phyloP scores from a whole-genome alignment of 2,329 filamentous ascomycete species.

The Dactylellina sp. region DNA sequence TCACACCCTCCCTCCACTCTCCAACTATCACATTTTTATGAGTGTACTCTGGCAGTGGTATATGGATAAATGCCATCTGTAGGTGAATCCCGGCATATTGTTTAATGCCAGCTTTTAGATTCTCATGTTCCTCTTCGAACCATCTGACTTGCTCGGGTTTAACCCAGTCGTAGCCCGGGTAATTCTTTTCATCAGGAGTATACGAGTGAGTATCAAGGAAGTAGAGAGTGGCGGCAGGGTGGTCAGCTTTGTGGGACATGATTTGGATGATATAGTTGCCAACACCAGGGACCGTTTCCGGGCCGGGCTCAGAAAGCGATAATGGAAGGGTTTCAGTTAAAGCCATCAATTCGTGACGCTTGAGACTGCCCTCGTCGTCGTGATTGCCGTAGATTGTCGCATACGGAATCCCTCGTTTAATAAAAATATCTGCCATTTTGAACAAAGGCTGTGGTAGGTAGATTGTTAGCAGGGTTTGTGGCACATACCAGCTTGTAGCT shows the following conservation, averaged over 20 bases:
- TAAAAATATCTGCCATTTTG: constrained; percentile 87
- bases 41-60: constrained; percentile 88
- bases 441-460: constrained; percentile 77
- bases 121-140: constrained; percentile 83
- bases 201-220: constrained; percentile 93
- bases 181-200: constrained; percentile 87
- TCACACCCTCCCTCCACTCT: constrained; percentile 82
- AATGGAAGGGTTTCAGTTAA: constrained; percentile 88
- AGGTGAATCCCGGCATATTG: constrained; percentile 93
- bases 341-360: constrained; percentile 82
- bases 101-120: constrained; percentile 79
- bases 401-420: constrained; percentile 89
- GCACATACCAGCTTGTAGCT: constrained; percentile 5
- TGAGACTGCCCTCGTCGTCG: constrained; percentile 88
- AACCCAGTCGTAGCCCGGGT: constrained; percentile 96
- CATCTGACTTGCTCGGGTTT: constrained; percentile 94
- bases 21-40: constrained; percentile 73
- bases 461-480: constrained; percentile 2
- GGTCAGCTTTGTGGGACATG: constrained; percentile 79
- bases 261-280: constrained; percentile 97
- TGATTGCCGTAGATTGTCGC: constrained; percentile 97
- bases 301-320: constrained; percentile 85
- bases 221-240: constrained; percentile 94
- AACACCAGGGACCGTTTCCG: constrained; percentile 80
- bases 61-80: constrained; percentile 97